Base-by-base conservation (phyloP, 306 rosid species). In the Vigna reflexopilosa region DNA sequence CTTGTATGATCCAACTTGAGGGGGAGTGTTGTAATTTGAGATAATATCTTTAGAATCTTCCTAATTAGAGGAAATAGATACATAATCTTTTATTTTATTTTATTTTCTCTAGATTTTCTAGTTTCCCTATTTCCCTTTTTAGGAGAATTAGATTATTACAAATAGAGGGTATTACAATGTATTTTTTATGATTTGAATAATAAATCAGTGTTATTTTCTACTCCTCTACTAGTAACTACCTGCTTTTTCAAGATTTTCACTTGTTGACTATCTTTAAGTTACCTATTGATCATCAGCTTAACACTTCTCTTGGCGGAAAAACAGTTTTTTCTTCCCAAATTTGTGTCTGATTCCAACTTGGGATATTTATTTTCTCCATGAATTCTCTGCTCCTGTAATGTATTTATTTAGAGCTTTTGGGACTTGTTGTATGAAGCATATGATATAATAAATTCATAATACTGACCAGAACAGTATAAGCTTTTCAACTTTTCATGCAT, bases 401-500 rank as follows among this genome's bases (percentile, higher is more conserved):
- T 81, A 34, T 70, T 22, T 65, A 70, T 80, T 55, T 6, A 32
- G 59, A 57, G 73, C 12, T 55, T 75, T 80, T n/a, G 24, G 19
- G 72, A 40, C 34, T 2, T 26, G 3, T 73, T 73, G 54, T 38
- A 58, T 24, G 77, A 61, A 67, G 64, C 50, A 2, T 26, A 9
- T 52, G 51, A 38, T 79, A 17, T 63, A 71, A 74, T 54, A 57
- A 65, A 38, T 38, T 52, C 42, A 5, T 20, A 42, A 54, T 63
- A 57, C 52, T 80, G 66, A 64, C 61, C 48, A 70, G 14, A 55
- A 5, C 44, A 24, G 57, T 26, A 49, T 14, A 40, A 48, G 48
- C 15, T 70, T 70, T 76, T 66, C 71, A 77, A 44, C 3, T 70
- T 82, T 82, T 67, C 68, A 78, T 81, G 73, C 54, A 49, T 68